These are phyloP conservation scores for Colletotrichum chrysophilum DNA, from an alignment of 2,329 filamentous ascomycete genomes.

Conservation along the genomic window DNA sequence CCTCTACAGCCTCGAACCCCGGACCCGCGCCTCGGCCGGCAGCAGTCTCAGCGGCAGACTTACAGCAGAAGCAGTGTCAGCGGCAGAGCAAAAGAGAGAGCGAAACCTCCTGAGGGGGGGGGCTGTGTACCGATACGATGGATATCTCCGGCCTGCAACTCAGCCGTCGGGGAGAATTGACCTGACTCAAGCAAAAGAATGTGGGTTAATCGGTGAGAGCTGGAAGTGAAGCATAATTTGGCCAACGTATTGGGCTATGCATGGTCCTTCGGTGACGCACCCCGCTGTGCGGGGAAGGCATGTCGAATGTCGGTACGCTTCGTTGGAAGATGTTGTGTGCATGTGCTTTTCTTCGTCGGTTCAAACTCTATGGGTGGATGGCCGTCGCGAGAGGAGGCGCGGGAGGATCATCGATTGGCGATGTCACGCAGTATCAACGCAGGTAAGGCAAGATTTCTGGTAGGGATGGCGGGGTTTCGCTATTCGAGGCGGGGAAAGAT, in stretches of 20 bases:
- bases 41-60: not conserved
- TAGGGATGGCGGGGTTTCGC: not conserved
- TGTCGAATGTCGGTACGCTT: constrained; percentile 6
- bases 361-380: not conserved
- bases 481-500: not conserved
- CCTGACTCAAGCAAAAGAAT: not conserved
- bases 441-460: not conserved
- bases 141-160: not conserved
- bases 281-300: not conserved
- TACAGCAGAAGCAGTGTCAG: constrained; percentile 3
- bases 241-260: not conserved
- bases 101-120: not conserved
- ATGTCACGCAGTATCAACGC: not conserved
- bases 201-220: not conserved
- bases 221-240: not conserved
- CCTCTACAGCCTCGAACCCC: not conserved
- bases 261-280: not conserved
- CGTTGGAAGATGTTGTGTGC: not conserved
- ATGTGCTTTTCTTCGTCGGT: constrained; percentile 1
- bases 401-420: not conserved
- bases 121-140: not conserved
- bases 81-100: not conserved
- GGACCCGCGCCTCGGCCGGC: not conserved
- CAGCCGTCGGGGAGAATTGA: not conserved
- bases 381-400: not conserved